These are phyloP conservation scores for Chenopodium formosanum DNA, from an alignment of 148 eudicot species.

Conservation along the genomic window DNA sequence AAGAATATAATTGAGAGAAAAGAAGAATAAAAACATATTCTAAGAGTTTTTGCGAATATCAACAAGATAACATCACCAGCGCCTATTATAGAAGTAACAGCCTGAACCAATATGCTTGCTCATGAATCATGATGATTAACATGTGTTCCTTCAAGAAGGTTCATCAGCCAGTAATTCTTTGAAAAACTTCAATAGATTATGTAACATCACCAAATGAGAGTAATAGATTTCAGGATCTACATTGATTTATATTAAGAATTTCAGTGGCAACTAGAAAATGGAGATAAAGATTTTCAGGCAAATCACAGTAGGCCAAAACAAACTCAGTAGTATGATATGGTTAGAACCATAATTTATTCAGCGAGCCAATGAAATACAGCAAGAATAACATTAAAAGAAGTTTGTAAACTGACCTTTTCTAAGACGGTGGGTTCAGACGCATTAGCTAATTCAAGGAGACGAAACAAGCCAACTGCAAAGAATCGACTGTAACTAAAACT, in stretches of 20 bases:
- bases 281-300: background rate
- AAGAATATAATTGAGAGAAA: background rate
- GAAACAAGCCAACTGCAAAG: constrained; percentile 94
- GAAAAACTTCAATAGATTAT: background rate
- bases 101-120: background rate
- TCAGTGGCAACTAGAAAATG: background rate
- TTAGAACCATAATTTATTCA: background rate
- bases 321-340: background rate
- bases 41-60: background rate
- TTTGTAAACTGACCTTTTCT: constrained; percentile 58
- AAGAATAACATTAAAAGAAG: background rate
- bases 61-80: background rate
- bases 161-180: background rate
- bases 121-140: background rate
- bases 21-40: background rate
- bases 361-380: background rate
- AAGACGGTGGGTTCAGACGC: constrained; percentile 80
- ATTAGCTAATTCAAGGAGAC: constrained; percentile 87
- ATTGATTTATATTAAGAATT: background rate
- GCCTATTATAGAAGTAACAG: background rate
- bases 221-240: too few relatives aligned
- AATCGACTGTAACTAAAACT: constrained; percentile 94
- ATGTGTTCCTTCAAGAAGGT: background rate
- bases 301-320: background rate
- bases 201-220: too few relatives aligned